phyloP scores from a whole-genome alignment of 345 rosid genomes.

The Syzygium aromaticum region DNA sequence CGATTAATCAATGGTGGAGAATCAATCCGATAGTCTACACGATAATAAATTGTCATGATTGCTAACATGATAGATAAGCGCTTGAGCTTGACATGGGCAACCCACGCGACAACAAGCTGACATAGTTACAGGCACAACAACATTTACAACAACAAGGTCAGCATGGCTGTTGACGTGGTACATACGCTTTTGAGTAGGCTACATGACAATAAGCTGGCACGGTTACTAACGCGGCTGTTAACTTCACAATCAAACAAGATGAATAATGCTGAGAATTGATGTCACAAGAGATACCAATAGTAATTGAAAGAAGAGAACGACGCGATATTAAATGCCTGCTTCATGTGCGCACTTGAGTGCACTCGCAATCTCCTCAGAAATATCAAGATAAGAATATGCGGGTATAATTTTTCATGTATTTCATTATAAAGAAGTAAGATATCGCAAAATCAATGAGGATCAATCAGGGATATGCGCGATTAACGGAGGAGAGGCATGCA shows the following conservation, averaged over 20 bases:
- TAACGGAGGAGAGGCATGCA: no score
- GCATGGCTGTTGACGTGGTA: no score
- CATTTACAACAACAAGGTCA: no score
- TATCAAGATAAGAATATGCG: not conserved
- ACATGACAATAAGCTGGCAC: not conserved
- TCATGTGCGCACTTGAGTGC: not conserved
- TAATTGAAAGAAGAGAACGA: no score
- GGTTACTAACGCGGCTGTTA: not conserved
- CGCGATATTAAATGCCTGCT: not conserved
- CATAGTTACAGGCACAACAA: no score
- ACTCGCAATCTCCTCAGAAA: not conserved
- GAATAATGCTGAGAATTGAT: accelerated
- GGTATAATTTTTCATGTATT: no score
- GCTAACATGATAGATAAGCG: not conserved
- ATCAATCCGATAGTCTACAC: no score
- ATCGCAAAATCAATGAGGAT: no score
- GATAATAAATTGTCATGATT: no score
- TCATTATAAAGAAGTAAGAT: not conserved
- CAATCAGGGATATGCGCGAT: not conserved
- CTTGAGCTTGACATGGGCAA: not conserved
- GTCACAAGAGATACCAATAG: not conserved
- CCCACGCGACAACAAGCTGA: not conserved
- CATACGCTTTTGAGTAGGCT: not conserved
- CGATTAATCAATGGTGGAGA: not conserved
- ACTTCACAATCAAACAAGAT: not conserved